Conservation (phyloP, 2,329 filamentous ascomycete genomes). For the Piedraia hortae region DNA sequence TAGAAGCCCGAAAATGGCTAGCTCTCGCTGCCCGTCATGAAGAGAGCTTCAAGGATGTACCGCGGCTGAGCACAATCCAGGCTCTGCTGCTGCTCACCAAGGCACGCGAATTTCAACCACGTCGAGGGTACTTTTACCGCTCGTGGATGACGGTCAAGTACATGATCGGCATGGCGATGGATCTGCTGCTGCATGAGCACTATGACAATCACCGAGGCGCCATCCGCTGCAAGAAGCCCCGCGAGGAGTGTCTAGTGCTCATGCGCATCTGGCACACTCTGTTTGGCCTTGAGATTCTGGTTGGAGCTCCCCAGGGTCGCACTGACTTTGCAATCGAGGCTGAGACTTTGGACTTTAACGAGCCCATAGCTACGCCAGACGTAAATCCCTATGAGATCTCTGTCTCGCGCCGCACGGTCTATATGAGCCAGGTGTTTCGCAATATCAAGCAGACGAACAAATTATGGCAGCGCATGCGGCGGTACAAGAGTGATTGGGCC, state of each 20-base stretch:
- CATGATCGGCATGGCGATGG: constrained; percentile 77
- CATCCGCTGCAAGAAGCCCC: constrained; percentile 35
- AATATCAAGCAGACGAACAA: constrained; percentile 55
- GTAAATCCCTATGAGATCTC: constrained; percentile 49
- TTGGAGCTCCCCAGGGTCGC: constrained; percentile 72
- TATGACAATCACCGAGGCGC: constrained; percentile 49
- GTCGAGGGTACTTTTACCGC: constrained; percentile 82
- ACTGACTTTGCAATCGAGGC: constrained; percentile 44
- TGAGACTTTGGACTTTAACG: constrained; percentile 47
- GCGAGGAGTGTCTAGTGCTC: constrained; percentile 55
- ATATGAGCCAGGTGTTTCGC: constrained; percentile 48
- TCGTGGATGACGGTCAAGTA: constrained; percentile 93
- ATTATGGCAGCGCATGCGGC: constrained; percentile 44
- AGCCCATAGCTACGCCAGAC: constrained; percentile 34
- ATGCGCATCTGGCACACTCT: constrained; percentile 76
- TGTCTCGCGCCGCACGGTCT: constrained; percentile 59
- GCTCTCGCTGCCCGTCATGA: constrained; percentile 71
- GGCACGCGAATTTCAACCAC: constrained; percentile 71
- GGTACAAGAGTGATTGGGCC: constrained; percentile 60
- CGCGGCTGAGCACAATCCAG: constrained; percentile 72
- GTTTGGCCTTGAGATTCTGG: constrained; percentile 69
- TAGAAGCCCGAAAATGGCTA: constrained; percentile 76
- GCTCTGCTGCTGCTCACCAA: constrained; percentile 70
- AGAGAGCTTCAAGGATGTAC: constrained; percentile 78
- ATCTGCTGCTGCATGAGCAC: constrained; percentile 72